Evolutionary conservation across 108 stramenopile species (phyloP).

Genomic region (Stephanodiscus triporus): DNA sequence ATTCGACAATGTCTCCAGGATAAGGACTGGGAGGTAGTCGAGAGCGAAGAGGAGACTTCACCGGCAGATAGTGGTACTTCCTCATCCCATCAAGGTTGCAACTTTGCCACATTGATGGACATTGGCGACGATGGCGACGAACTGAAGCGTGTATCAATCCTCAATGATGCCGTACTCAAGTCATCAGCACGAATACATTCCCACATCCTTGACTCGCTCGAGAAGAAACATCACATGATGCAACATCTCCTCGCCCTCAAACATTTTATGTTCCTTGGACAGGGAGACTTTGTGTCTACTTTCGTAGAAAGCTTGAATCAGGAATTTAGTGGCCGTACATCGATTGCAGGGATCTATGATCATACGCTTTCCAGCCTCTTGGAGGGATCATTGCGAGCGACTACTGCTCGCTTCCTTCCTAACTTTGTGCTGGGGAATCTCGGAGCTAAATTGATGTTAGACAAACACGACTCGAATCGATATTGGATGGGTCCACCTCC

Average conservation of each 20-base stretch:
- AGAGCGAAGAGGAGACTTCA: constrained; percentile 20
- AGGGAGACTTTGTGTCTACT: constrained; percentile 94
- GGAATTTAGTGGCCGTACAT: constrained; percentile 61
- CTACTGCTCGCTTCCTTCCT: constrained; percentile 87
- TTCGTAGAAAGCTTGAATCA: constrained; percentile 85
- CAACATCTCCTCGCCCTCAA: constrained; percentile 92
- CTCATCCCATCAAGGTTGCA: constrained; percentile 6
- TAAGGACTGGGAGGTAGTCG: constrained; percentile 67
- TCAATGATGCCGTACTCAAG: constrained; percentile 56
- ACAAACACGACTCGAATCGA: constrained; percentile 49
- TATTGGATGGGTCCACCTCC: constrained; percentile 53
- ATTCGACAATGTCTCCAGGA: constrained; percentile 84
- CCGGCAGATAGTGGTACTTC: constrained; percentile 22
- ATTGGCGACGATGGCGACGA: constrained; percentile 31
- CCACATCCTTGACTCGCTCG: constrained; percentile 75
- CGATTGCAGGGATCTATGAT: constrained; percentile 70
- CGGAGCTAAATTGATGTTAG: constrained; percentile 62
- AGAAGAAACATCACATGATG: constrained; percentile 75
- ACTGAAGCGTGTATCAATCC: constrained; percentile 35
- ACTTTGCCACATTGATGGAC: constrained; percentile 32
- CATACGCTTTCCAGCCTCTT: constrained; percentile 80
- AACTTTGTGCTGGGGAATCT: constrained; percentile 79
- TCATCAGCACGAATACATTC: constrained; percentile 67
- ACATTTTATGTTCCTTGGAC: constrained; percentile 93
- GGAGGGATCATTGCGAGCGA: constrained; percentile 83